phyloP scores from a whole-genome alignment of 169 alveolate species.

The Plasmodium yoelii region DNA sequence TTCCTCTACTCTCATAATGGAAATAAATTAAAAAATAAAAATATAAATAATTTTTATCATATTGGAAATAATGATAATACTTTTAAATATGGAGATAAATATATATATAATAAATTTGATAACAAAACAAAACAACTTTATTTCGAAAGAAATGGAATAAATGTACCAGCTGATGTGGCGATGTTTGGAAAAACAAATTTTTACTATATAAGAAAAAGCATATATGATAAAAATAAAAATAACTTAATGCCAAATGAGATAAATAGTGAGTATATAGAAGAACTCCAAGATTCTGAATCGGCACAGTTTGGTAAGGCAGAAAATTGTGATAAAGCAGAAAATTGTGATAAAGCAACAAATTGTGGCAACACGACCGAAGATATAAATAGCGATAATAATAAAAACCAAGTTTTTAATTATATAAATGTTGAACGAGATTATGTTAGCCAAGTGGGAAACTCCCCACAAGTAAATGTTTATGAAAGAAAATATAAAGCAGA shows the following conservation, averaged over 20 bases:
- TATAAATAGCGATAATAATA: not conserved
- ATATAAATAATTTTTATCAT: too few species aligned
- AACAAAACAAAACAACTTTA: slow-evolving; percentile 16
- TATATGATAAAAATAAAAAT: slow-evolving; percentile 33
- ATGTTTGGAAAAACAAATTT: slow-evolving; percentile 72
- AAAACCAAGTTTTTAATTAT: slow-evolving; percentile 18
- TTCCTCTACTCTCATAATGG: not conserved
- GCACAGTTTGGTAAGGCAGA: not conserved
- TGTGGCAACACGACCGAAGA: too few species aligned
- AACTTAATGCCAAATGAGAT: slow-evolving; percentile 61
- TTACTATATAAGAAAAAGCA: slow-evolving; percentile 61
- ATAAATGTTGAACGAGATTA: slow-evolving; percentile 39
- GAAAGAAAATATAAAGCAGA: slow-evolving; percentile 53
- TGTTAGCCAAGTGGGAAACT: slow-evolving; percentile 30
- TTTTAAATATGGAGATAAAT: slow-evolving; percentile 2
- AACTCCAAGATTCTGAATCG: slow-evolving; percentile 14
- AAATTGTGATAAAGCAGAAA: too few species aligned
- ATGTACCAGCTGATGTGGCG: slow-evolving; percentile 66
- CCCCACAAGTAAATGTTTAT: slow-evolving; percentile 47
- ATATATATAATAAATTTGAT: not conserved
- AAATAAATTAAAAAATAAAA: too few species aligned
- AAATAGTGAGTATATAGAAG: slow-evolving; percentile 31
- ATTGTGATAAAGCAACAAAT: too few species aligned
- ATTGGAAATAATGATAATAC: too few species aligned
- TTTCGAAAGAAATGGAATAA: slow-evolving; percentile 70